These are phyloP conservation scores for Saksenaea vasiformis DNA, from an alignment of 371 early-diverging fungal genomes.

Conservation along the genomic window DNA sequence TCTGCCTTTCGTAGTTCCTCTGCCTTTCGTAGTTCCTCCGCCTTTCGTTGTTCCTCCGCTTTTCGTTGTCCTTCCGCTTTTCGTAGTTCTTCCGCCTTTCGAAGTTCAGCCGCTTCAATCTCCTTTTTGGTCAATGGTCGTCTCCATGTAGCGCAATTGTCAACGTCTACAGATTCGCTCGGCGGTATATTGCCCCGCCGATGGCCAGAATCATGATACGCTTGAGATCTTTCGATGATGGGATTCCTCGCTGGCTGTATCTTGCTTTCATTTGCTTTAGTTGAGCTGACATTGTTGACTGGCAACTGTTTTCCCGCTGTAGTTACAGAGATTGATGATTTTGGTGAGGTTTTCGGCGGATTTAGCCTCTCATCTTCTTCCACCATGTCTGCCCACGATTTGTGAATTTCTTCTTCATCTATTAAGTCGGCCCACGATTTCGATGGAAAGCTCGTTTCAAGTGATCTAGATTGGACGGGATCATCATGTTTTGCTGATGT, in stretches of 20 bases:
- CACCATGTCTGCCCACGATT: slow-evolving; percentile 3
- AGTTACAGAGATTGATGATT: too few relatives aligned
- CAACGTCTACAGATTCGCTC: neutral
- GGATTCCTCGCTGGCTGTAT: too few relatives aligned
- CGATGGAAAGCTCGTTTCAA: neutral
- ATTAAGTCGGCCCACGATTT: neutral
- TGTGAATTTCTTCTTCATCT: neutral
- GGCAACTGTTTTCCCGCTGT: too few relatives aligned
- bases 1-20: neutral
- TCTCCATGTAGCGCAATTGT: neutral
- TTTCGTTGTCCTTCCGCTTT: neutral
- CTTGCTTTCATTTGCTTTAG: too few relatives aligned
- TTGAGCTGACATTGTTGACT: too few relatives aligned
- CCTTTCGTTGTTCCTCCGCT: neutral
- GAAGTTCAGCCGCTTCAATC: neutral
- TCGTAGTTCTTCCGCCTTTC: neutral
- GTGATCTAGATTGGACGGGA: neutral
- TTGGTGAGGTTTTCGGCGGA: neutral
- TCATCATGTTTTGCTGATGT: neutral
- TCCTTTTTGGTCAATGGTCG: neutral
- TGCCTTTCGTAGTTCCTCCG: neutral
- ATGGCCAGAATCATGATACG: neutral
- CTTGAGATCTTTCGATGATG: too few relatives aligned
- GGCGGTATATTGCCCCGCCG: neutral
- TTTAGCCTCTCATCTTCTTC: neutral